Base-by-base conservation (phyloP, 345 rosid species). In the Citrus inodora region DNA sequence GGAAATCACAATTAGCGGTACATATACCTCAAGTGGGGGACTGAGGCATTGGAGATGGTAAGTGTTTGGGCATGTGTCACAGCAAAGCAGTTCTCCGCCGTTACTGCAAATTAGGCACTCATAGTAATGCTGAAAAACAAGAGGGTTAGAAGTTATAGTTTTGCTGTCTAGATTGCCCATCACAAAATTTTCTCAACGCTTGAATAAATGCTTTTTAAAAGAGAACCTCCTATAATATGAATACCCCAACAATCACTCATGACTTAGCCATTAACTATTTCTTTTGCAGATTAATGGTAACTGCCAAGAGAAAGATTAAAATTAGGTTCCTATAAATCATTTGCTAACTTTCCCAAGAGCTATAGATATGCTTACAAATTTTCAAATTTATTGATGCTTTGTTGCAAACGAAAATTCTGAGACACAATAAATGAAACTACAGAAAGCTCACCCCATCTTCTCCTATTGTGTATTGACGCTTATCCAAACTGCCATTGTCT, bases 381-480 rank as follows among this genome's bases (percentile, higher is more conserved):
- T 11, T 46, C 17, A 46, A 13, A 13, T 13, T 13, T 46, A 46
- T 64, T 16, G 40, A 30, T 16, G 24, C 40, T 38, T 7, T 22
- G 71, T 38, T 46, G 17, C 28, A 37, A 38, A 38, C 0, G 3
- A 35, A 35, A 67, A 61, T 67, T 30, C 53, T 10, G 25, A 35
- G 70, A 67, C 14, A 3, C 53, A 65, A 0, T 5, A 9, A 37
- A 67, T 22, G 5, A 37, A 35, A 37, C 71, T 35, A 37, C 1
- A 35, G 27, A 22, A 37, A 67, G 71, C 71, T 67, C 71, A 67
- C 71, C 71, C 71, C 71, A 38, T 67, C 53, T n/a, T 67, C 71
- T 67, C 71, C 71, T 67, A 38, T 67, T 10, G 1, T 4, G 17
- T 14, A 6, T 67, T 38, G 71, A 38, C 0, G 28, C 51, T 37